A percentile compares a stretch with the other conserved stretches of the same genome.
Conservation (phyloP, 768 basidiomycete genomes). For the Amanita rimosa region DNA sequence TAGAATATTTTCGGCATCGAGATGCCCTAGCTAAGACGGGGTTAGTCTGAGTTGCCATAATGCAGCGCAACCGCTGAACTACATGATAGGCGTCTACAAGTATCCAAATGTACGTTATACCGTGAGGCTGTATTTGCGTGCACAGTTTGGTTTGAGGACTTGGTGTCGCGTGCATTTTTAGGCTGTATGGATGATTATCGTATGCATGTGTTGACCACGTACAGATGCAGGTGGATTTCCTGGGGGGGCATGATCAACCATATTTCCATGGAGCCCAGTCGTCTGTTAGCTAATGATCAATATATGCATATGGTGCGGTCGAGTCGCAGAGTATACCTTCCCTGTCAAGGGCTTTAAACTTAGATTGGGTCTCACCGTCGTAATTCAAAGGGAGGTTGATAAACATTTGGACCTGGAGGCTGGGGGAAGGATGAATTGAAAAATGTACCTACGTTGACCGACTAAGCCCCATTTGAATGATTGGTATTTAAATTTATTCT, state of each 20-base stretch:
- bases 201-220: too few relatives aligned
- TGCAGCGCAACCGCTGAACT: constrained; percentile 20
- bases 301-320: not conserved
- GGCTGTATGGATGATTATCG: too few relatives aligned
- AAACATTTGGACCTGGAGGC: constrained; percentile 30
- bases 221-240: constrained; percentile 20
- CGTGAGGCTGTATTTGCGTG: constrained; percentile 16
- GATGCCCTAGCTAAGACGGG: constrained; percentile 24
- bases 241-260: constrained; percentile 11
- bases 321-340: constrained; percentile 9
- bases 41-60: not conserved
- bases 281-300: constrained; percentile 18
- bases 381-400: constrained; percentile 39
- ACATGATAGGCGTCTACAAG: constrained; percentile 40
- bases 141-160: constrained; percentile 31
- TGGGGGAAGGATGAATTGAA: constrained; percentile 43
- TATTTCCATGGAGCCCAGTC: constrained; percentile 47
- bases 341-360: constrained; percentile 7
- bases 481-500: constrained; percentile 20
- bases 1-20: constrained; percentile 32
- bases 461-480: not conserved
- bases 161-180: constrained; percentile 27
- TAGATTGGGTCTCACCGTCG: constrained; percentile 21
- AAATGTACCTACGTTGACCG: constrained; percentile 31
- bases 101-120: too few relatives aligned